A percentile compares a stretch with the other conserved stretches of the same genome.
phyloP scores from a whole-genome alignment of 257 asterid genomes.

The Asclepias syriaca region DNA sequence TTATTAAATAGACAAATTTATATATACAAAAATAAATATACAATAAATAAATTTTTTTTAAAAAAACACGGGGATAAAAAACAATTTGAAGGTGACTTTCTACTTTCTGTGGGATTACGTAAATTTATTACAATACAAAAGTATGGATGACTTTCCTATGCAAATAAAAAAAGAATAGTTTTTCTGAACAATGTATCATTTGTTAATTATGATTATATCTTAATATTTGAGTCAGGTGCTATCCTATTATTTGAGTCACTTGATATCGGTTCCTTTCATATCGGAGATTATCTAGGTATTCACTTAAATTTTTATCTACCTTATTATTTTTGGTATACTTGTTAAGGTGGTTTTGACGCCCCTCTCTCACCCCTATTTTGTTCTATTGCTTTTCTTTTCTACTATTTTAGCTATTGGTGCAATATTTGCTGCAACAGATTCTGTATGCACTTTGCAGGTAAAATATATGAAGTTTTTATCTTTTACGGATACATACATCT shows the following conservation, averaged over 20 bases:
- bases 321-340: not conserved
- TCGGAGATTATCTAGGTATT: conserved; percentile 47
- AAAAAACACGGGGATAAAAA: no score
- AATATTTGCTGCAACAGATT: conserved; percentile 48
- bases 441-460: conserved; percentile 53
- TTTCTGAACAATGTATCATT: not conserved
- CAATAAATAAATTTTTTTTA: no score
- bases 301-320: conserved; percentile 10
- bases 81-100: not conserved
- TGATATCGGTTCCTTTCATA: conserved; percentile 26
- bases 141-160: not conserved
- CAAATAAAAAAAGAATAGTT: not conserved
- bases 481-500: conserved; percentile 1
- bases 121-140: not conserved
- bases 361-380: not conserved
- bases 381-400: not conserved
- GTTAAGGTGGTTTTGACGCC: not conserved
- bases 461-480: not conserved
- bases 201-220: not conserved
- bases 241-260: conserved; percentile 20
- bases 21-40: no score
- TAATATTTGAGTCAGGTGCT: conserved; percentile 23
- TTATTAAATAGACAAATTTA: no score
- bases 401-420: conserved; percentile 36
- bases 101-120: not conserved